A percentile compares a stretch with the other conserved stretches of the same genome.
These are phyloP conservation scores for Tuber microsphaerosporum DNA, from an alignment of 495 filamentous ascomycete genomes.

Conservation along the genomic window DNA sequence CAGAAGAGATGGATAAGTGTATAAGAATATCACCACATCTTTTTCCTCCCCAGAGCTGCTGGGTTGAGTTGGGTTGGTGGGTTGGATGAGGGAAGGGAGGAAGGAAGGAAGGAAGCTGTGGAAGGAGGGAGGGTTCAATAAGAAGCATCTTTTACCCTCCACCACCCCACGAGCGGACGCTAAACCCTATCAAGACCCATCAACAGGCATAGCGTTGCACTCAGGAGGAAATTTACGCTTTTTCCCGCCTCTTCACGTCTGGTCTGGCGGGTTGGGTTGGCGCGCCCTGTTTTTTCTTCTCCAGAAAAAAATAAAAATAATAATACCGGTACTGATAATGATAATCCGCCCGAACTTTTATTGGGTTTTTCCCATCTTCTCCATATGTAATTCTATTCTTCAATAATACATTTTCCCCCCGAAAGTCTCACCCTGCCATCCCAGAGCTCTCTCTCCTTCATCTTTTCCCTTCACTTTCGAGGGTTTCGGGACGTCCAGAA, in stretches of 20 bases:
- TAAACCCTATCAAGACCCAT: constrained; percentile 10
- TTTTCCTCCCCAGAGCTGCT: neutral
- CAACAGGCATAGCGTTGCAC: constrained; percentile 16
- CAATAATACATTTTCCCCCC: neutral
- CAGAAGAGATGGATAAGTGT: neutral
- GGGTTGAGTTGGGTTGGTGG: neutral
- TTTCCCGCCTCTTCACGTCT: constrained; percentile 27
- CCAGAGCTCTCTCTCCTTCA: neutral
- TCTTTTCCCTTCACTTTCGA: neutral
- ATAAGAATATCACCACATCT: neutral
- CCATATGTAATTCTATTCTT: neutral
- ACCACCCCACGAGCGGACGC: neutral
- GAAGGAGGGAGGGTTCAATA: constrained; percentile 26
- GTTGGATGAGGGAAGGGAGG: neutral
- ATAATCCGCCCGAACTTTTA: neutral
- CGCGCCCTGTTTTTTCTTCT: constrained; percentile 27
- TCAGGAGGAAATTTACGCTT: constrained; percentile 33
- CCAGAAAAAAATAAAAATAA: neutral
- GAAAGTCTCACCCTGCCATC: neutral
- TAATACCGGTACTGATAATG: neutral
- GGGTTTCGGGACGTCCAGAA: neutral
- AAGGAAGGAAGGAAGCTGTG: constrained; percentile 29
- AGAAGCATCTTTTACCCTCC: neutral
- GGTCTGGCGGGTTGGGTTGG: constrained; percentile 31
- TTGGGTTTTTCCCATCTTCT: neutral